Evolutionary conservation across 345 rosid genomes (phyloP).

Genomic region (Turnera subulata): DNA sequence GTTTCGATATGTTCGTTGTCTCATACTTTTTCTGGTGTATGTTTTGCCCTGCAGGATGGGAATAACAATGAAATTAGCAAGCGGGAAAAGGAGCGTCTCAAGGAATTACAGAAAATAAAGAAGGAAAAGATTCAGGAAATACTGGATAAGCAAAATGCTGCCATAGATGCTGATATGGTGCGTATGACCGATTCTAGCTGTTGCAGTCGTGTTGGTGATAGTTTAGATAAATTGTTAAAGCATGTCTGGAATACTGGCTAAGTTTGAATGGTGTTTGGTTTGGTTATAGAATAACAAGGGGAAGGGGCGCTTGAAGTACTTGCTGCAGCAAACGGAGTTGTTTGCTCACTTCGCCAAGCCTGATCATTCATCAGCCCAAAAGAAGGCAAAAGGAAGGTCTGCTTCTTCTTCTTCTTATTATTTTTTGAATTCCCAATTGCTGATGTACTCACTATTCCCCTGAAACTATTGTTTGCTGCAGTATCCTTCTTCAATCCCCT

Average conservation of each 20-base stretch:
- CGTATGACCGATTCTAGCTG: not conserved
- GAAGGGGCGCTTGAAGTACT: slow-evolving; percentile 85
- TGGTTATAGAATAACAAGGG: slow-evolving; percentile 72
- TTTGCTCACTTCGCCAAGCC: slow-evolving; percentile 97
- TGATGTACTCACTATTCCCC: too few species aligned
- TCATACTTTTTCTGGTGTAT: not conserved
- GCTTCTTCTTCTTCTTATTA: not conserved
- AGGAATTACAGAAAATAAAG: slow-evolving; percentile 84
- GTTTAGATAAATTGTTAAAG: too few species aligned
- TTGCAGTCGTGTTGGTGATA: not conserved
- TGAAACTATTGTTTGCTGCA: too few species aligned
- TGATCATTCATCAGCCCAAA: slow-evolving; percentile 65
- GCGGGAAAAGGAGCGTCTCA: slow-evolving; percentile 84
- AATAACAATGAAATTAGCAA: slow-evolving; percentile 57
- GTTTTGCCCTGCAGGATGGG: slow-evolving; percentile 39
- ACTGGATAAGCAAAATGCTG: slow-evolving; percentile 83
- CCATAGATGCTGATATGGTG: slow-evolving; percentile 94
- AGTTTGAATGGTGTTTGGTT: not conserved
- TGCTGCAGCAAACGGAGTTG: slow-evolving; percentile 93
- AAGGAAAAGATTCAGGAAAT: slow-evolving; percentile 93
- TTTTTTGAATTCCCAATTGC: too few species aligned
- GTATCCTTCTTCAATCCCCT: too few species aligned
- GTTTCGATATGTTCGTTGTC: too few species aligned
- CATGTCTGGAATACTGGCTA: not conserved
- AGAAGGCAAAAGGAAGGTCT: slow-evolving; percentile 85